Conservation (phyloP, 148 eudicot species). For the Rhododendron ferrugineum region DNA sequence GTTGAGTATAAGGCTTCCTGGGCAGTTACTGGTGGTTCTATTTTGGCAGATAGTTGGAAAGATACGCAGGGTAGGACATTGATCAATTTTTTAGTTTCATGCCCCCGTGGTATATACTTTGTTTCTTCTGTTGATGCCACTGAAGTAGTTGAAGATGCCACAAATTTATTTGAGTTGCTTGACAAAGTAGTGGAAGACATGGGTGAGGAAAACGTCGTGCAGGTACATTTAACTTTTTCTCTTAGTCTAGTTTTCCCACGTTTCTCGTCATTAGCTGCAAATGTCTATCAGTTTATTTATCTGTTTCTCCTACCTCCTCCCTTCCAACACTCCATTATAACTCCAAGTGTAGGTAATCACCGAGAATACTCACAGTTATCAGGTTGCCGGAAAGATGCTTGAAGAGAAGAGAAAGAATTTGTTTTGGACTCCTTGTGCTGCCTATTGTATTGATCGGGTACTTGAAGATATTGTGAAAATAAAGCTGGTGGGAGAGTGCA, state of each 20-base stretch:
- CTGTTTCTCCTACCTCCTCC: background rate
- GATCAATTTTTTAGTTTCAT: conserved; percentile 73
- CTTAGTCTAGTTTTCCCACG: background rate
- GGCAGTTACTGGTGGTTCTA: conserved; percentile 89
- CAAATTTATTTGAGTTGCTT: conserved; percentile 60
- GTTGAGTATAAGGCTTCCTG: conserved; percentile 78
- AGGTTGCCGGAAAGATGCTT: conserved; percentile 92
- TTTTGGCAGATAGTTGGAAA: conserved; percentile 92
- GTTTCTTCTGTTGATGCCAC: conserved; percentile 76
- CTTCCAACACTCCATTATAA: background rate
- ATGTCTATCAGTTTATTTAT: background rate
- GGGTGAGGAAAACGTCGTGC: conserved; percentile 90
- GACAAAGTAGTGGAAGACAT: conserved; percentile 84
- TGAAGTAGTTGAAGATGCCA: conserved; percentile 55
- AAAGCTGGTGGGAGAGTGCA: conserved; percentile 68
- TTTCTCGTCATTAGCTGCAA: background rate
- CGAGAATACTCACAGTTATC: conserved; percentile 66
- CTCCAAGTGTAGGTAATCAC: conserved; percentile 65
- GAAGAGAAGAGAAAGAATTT: conserved; percentile 74
- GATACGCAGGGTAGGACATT: conserved; percentile 57
- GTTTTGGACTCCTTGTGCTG: conserved; percentile 93
- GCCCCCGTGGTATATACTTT: conserved; percentile 91
- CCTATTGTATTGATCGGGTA: conserved; percentile 66
- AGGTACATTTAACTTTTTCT: conserved; percentile 42
- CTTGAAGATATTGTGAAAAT: conserved; percentile 75